A percentile compares a stretch with the other conserved stretches of the same genome.
Evolutionary conservation across 2,329 filamentous ascomycete species (phyloP).

Genomic region (Fusarium guadeloupense): DNA sequence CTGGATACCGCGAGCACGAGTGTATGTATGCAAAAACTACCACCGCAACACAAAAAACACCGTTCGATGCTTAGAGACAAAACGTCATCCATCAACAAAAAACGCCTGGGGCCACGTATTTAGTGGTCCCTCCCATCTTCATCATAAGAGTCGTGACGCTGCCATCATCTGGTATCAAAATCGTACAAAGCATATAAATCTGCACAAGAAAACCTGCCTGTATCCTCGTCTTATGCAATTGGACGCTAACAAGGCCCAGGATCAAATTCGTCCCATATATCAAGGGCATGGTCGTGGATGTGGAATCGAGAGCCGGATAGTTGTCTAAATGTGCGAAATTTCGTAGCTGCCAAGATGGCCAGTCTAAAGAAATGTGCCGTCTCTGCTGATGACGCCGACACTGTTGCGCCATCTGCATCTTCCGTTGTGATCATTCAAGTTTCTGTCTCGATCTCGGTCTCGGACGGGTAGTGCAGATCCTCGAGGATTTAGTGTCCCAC

Average conservation of each 20-base stretch:
- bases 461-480: conserved; percentile 45
- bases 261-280: conserved; percentile 1
- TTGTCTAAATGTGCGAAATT: neutral
- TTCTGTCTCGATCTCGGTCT: conserved; percentile 45
- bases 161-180: conserved; percentile 44
- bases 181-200: conserved; percentile 41
- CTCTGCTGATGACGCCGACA: conserved; percentile 62
- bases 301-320: neutral
- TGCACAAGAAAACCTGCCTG: conserved; percentile 16
- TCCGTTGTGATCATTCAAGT: conserved; percentile 49
- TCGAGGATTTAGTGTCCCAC: conserved; percentile 56
- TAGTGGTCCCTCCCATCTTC: conserved; percentile 24
- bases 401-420: conserved; percentile 67
- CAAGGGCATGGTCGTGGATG: conserved; percentile 1
- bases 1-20: conserved; percentile 1
- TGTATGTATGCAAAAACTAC: conserved; percentile 3
- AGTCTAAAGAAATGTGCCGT: conserved; percentile 63
- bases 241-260: conserved; percentile 2
- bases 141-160: conserved; percentile 42
- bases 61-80: conserved; percentile 28
- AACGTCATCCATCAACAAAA: conserved; percentile 28
- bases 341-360: neutral
- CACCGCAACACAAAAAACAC: conserved; percentile 21
- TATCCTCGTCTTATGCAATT: conserved; percentile 1
- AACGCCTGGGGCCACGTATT: conserved; percentile 34